These are phyloP conservation scores for Colletotrichum magnum DNA, from an alignment of 2,329 filamentous ascomycete species.

Conservation along the genomic window DNA sequence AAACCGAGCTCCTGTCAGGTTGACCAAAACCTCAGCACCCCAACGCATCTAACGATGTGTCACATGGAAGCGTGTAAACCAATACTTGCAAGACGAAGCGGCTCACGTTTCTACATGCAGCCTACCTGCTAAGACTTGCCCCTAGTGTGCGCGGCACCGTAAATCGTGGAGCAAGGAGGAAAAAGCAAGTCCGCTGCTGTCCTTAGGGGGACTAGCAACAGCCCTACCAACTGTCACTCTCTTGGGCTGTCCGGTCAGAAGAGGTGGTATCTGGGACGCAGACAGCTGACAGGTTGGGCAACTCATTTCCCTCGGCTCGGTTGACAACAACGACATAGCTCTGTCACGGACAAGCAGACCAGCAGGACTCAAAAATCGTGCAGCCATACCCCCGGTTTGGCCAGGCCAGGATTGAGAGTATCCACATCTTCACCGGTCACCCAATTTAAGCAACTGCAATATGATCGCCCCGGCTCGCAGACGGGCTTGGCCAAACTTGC, in stretches of 20 bases:
- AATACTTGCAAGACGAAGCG: background rate
- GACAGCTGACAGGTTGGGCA: background rate
- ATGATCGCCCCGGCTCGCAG: conserved; percentile 21
- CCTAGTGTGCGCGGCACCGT: conserved; percentile 18
- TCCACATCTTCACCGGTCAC: conserved; percentile 39
- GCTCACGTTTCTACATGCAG: background rate
- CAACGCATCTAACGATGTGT: background rate
- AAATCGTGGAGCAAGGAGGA: conserved; percentile 22
- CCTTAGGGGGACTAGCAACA: background rate
- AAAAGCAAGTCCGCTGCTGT: background rate
- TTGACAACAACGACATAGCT: too few species aligned
- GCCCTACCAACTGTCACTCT: conserved; percentile 18
- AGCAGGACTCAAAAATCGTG: background rate
- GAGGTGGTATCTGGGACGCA: background rate
- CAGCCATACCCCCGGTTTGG: conserved; percentile 23
- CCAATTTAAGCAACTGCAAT: conserved; percentile 28
- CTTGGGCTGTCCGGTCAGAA: background rate
- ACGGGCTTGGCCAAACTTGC: conserved; percentile 5
- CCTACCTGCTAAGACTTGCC: conserved; percentile 3
- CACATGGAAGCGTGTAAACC: conserved; percentile 8
- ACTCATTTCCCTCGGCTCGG: background rate
- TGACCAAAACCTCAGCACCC: background rate
- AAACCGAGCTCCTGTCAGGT: conserved; percentile 11
- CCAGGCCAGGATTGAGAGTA: conserved; percentile 11
- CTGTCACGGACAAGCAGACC: background rate